Conservation (phyloP, 345 rosid species). For the Rhodomyrtus tomentosa region DNA sequence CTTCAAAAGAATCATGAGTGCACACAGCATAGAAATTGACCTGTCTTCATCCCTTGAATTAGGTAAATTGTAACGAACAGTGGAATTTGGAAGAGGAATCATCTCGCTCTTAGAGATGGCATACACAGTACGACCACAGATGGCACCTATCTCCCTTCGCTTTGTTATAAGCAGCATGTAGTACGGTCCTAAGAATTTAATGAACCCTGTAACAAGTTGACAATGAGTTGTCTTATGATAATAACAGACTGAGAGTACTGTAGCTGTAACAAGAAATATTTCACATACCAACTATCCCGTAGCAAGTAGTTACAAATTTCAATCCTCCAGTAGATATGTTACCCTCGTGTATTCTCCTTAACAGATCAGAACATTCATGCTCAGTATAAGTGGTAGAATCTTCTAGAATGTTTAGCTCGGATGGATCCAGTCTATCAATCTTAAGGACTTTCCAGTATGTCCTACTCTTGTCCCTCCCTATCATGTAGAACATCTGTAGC, state of each 20-base stretch:
- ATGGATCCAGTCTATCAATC: slow-evolving; percentile 61
- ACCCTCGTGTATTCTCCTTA: slow-evolving; percentile 88
- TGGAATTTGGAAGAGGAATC: slow-evolving; percentile 68
- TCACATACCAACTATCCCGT: slow-evolving; percentile 84
- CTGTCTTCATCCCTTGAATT: slow-evolving; percentile 71
- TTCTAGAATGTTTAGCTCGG: slow-evolving; percentile 68
- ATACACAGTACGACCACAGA: slow-evolving; percentile 79
- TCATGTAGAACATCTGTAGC: slow-evolving; percentile 66
- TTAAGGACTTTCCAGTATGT: slow-evolving; percentile 69
- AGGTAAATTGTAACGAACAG: slow-evolving; percentile 23
- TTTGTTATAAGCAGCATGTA: slow-evolving; percentile 90
- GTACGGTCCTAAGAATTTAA: slow-evolving; percentile 92
- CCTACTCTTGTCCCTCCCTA: slow-evolving; percentile 63
- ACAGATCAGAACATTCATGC: slow-evolving; percentile 59
- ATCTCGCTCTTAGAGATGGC: slow-evolving; percentile 71
- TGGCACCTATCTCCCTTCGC: slow-evolving; percentile 79
- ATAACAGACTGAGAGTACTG: background rate
- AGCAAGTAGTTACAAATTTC: slow-evolving; percentile 72
- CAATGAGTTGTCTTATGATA: background rate
- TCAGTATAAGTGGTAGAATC: slow-evolving; percentile 69
- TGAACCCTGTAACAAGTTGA: slow-evolving; percentile 48
- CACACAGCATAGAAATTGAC: slow-evolving; percentile 19
- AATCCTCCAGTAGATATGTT: slow-evolving; percentile 88
- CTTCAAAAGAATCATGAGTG: background rate
- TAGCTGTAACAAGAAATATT: background rate